Evolutionary conservation across 1,284 basidiomycete species (phyloP), one percentile per base, ranked within the genome.

Genomic region (Ustilago bromivora): DNA sequence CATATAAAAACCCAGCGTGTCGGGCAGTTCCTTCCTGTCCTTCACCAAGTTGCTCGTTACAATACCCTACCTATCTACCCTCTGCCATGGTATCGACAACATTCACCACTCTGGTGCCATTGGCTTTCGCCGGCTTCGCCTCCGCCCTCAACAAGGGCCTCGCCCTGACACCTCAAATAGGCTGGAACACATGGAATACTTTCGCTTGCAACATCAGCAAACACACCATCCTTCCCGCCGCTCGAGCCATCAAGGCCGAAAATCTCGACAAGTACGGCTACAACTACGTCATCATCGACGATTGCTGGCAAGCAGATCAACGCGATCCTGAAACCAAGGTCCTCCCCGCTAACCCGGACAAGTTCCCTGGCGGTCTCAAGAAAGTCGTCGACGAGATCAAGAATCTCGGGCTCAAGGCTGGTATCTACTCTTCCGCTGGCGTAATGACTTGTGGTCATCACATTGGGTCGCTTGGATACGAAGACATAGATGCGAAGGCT

Each of bases 391-490:
- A 86, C 65, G 77, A 88, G 52, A 85, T 89, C 17, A 89, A 89
- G 75, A 71, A 67, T 10, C 52, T 89, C 66, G 88, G 88, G 1
- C 80, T 90, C n/a, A 88, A 89, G 82, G 87, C 88, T 49, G 89
- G 89, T 0, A 89, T 90, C 49, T 90, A 90, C 77, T 88, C 88
- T 54, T 84, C 84, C 62, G 89, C 89, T 3, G 89, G 89, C 64
- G 85, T 82, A 85, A 87, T 78, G 61, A 61, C 65, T 38, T 79
- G 69, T 46, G 60, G 62, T 2, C 75, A 87, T 6, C 86, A 82
- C 31, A 88, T 88, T 56, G 89, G 89, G 10, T 89, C 88, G 1
- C 84, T 89, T 2, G 89, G 87, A 31, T 87, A 88, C 69, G 89
- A 90, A 79, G 84, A 88, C 31, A 87, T 88, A 54, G 89, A 90